These are phyloP conservation scores for Lophium mytilinum DNA, from an alignment of 495 filamentous ascomycete genomes.

Conservation along the genomic window DNA sequence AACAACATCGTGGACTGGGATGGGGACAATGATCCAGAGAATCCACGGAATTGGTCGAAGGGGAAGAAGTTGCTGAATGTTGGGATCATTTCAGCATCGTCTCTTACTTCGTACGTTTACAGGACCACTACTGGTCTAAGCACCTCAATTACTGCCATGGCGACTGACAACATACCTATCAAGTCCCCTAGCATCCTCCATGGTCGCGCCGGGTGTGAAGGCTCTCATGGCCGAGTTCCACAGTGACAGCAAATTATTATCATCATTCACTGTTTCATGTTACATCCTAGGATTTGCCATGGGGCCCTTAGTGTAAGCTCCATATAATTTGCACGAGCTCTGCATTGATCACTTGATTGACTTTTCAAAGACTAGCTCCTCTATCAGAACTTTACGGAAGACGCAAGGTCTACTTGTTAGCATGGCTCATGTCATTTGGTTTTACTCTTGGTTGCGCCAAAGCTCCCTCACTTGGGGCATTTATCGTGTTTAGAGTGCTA, in stretches of 20 bases:
- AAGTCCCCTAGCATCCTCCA: slow-evolving; percentile 8
- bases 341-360: background rate
- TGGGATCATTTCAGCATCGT: background rate
- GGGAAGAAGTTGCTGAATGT: background rate
- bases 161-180: background rate
- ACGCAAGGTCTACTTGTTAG: slow-evolving; percentile 31
- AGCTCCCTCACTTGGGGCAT: slow-evolving; percentile 29
- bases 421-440: slow-evolving; percentile 36
- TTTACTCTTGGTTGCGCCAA: slow-evolving; percentile 41
- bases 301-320: slow-evolving; percentile 13
- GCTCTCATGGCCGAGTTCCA: slow-evolving; percentile 9
- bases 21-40: background rate
- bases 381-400: slow-evolving; percentile 39
- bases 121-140: background rate
- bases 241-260: background rate
- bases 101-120: background rate
- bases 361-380: slow-evolving; percentile 27
- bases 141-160: background rate
- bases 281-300: background rate
- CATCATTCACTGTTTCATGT: background rate
- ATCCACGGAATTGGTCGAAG: slow-evolving; percentile 2
- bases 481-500: slow-evolving; percentile 40
- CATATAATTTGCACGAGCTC: background rate
- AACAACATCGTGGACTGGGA: slow-evolving; percentile 1
- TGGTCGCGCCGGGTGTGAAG: slow-evolving; percentile 11